Base-by-base conservation (phyloP, 306 rosid genomes). In the Malus orientalis region DNA sequence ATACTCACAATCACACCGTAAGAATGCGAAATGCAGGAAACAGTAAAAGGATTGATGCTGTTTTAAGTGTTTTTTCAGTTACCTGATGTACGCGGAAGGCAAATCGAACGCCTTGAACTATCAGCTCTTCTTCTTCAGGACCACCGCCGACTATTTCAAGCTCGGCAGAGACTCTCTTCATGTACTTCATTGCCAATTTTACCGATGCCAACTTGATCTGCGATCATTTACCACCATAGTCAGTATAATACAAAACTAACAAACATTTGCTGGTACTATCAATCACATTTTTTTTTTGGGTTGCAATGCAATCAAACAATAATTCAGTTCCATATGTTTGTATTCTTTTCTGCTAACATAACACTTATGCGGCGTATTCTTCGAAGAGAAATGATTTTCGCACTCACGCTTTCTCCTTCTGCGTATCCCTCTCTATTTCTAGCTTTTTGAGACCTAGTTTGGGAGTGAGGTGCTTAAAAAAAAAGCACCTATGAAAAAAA, bases 51-150 rank as follows among this genome's bases (percentile, higher is more conserved):
- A 23, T 25, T 6, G 13, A 54, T 33, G 27, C n/a, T 58, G 20
- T 33, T 61, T 36, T 13, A 16, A 44, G 70, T 40, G 65, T 45
- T 58, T 23, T 55, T 59, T 74, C 0, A 3, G 22, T 86, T 81
- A 95, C 99, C 98, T 96, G 99, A 80, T 96, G 99, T 18, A 92
- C 99, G 0, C 99, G 92, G 89, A 92, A 96, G 72, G 99, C 99
- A 79, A 92, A 96, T 61, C 96, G 78, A 77, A 96, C 97, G 12
- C 97, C 96, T 77, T 91, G 99, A 61, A 96, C 92, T 2, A 96
- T 96, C 67, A 96, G 87, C 85, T 96, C 99, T 84, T 96, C 98
- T 78, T 96, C 99, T 76, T 96, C 99, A 3, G 96, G 98, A 74
- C 97, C 90, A 69, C 98, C 88, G 2, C 88, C 96, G 19, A 80